phyloP scores from a whole-genome alignment of 108 stramenopile species.

The Pelagomonas calceolata region DNA sequence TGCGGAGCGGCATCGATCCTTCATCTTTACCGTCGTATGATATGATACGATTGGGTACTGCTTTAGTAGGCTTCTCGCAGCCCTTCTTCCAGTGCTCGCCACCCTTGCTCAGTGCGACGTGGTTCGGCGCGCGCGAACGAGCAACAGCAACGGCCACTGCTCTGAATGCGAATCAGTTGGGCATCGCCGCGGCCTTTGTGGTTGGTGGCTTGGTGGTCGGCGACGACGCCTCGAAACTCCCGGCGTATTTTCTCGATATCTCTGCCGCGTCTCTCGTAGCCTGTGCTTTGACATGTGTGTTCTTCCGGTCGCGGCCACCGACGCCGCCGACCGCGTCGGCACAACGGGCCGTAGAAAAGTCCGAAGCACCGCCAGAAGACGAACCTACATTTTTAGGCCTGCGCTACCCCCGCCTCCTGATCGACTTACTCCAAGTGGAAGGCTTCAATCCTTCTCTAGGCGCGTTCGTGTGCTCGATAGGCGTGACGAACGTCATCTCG shows the following conservation, averaged over 20 bases:
- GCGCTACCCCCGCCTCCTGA: no score
- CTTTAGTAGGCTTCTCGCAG: slow-evolving; percentile 53
- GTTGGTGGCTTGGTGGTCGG: slow-evolving; percentile 45
- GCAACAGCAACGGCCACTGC: slow-evolving; percentile 55
- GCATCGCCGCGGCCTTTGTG: slow-evolving; percentile 62
- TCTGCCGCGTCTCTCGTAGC: background rate
- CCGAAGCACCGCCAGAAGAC: no score
- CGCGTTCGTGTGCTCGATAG: slow-evolving; percentile 64
- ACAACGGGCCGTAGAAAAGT: no score
- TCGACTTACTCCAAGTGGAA: background rate
- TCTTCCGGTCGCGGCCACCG: no score
- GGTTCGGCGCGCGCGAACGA: slow-evolving; percentile 54
- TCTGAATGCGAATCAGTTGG: slow-evolving; percentile 63
- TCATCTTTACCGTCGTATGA: slow-evolving; percentile 35
- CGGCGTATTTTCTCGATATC: background rate
- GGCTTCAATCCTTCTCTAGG: slow-evolving; percentile 57
- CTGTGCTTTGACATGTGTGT: background rate
- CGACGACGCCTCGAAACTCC: background rate
- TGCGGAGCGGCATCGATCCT: slow-evolving; percentile 30
- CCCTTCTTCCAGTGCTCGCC: slow-evolving; percentile 69
- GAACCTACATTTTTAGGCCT: no score
- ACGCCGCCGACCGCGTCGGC: no score
- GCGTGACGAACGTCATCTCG: slow-evolving; percentile 64
- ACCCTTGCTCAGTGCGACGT: slow-evolving; percentile 47
- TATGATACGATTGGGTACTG: slow-evolving; percentile 39